These are phyloP conservation scores for Suillus plorans DNA, from an alignment of 768 basidiomycete species.

Conservation along the genomic window DNA sequence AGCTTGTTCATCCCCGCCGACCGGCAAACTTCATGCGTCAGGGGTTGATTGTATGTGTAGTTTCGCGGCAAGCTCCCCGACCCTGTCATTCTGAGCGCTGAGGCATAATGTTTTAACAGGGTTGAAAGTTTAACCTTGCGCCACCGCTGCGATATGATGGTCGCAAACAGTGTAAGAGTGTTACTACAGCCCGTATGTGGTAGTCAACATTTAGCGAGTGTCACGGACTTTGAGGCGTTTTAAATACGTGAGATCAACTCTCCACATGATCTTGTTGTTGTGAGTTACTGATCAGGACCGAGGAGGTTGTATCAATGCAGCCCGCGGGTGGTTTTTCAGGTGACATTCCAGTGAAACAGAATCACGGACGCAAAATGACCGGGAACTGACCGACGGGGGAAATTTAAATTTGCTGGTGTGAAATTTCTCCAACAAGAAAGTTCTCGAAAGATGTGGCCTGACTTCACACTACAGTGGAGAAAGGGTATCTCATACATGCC, in stretches of 20 bases:
- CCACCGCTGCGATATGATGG: not conserved
- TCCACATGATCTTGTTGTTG: not conserved
- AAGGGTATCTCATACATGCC: not conserved
- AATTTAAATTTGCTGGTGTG: not conserved
- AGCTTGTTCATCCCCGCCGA: conserved; percentile 1
- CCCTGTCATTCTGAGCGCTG: not conserved
- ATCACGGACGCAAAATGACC: not conserved
- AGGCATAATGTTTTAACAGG: not conserved
- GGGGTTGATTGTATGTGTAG: not conserved
- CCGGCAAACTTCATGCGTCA: not conserved
- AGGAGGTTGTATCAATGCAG: not conserved
- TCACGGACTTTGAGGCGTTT: not conserved
- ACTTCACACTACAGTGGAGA: not conserved
- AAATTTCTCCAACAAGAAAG: not conserved
- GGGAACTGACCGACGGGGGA: not conserved
- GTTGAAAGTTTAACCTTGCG: not conserved
- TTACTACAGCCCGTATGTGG: not conserved
- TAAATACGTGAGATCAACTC: not conserved
- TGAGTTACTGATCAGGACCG: not conserved
- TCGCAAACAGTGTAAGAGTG: not conserved
- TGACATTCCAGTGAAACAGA: no score
- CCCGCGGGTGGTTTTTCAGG: not conserved
- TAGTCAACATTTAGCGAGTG: not conserved
- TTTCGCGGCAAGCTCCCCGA: not conserved
- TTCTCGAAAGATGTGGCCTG: not conserved